phyloP scores from a whole-genome alignment of 108 stramenopile species.

The Pseudonitzschia multiseries region DNA sequence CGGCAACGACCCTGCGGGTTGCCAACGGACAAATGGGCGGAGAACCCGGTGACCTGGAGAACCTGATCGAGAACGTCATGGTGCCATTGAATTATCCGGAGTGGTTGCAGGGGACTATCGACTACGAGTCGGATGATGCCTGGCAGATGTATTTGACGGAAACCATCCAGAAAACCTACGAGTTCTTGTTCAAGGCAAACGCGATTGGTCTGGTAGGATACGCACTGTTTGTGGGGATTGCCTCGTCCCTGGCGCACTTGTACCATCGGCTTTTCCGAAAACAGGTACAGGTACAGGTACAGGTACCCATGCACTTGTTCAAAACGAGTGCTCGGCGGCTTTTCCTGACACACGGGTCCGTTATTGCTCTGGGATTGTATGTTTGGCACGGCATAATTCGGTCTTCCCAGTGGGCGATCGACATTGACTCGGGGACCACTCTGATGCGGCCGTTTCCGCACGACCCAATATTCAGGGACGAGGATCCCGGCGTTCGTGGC shows the following conservation, averaged over 20 bases:
- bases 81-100: slow-evolving; percentile 30
- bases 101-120: slow-evolving; percentile 40
- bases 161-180: slow-evolving; percentile 30
- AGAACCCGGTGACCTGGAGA: slow-evolving; percentile 35
- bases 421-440: slow-evolving; percentile 24
- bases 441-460: slow-evolving; percentile 47
- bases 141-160: slow-evolving; percentile 44
- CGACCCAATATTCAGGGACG: not conserved
- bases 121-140: slow-evolving; percentile 22
- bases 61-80: slow-evolving; percentile 31
- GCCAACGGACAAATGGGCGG: slow-evolving; percentile 52
- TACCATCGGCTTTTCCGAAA: not conserved
- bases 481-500: slow-evolving; percentile 9
- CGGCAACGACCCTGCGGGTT: slow-evolving; percentile 44
- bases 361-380: slow-evolving; percentile 14
- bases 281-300: not conserved
- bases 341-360: slow-evolving; percentile 20
- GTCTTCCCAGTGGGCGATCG: slow-evolving; percentile 35
- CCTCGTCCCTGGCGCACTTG: not conserved
- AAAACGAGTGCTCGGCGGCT: slow-evolving; percentile 15
- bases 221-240: not conserved
- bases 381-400: slow-evolving; percentile 3
- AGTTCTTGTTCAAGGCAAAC: slow-evolving; percentile 22
- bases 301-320: slow-evolving; percentile 1
- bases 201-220: not conserved